These are phyloP conservation scores for Friedmanniomyces endolithicus DNA, from an alignment of 495 filamentous ascomycete species.

Conservation along the genomic window DNA sequence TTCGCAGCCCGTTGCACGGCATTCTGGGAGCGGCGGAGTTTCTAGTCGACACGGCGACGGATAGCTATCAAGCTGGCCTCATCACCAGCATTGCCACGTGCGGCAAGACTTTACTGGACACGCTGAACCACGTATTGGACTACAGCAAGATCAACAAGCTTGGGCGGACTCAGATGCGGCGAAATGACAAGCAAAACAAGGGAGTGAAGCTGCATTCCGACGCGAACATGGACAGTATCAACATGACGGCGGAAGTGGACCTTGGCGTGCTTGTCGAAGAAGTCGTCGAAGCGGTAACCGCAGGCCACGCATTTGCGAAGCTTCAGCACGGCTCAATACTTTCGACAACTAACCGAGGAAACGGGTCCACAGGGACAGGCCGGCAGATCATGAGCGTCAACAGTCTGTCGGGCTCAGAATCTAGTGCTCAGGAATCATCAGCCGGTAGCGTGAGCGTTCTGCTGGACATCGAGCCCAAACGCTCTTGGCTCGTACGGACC, in stretches of 20 bases:
- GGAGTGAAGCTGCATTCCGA: constrained; percentile 3
- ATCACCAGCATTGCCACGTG: constrained; percentile 22
- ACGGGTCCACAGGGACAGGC: neutral
- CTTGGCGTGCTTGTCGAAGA: constrained; percentile 22
- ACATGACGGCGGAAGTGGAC: constrained; percentile 19
- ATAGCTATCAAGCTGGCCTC: constrained; percentile 18
- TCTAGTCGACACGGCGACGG: constrained; percentile 19
- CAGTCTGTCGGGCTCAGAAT: constrained; percentile 1
- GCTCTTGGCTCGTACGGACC: constrained; percentile 3
- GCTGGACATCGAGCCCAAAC: constrained; percentile 2
- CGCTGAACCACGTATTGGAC: constrained; percentile 22
- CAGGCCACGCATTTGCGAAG: constrained; percentile 19
- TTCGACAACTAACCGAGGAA: constrained; percentile 6
- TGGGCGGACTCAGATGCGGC: constrained; percentile 9
- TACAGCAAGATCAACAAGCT: constrained; percentile 23
- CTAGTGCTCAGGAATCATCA: neutral
- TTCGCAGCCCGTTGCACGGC: constrained; percentile 20
- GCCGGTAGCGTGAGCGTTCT: constrained; percentile 9
- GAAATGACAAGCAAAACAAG: constrained; percentile 11
- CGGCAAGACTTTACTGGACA: constrained; percentile 25
- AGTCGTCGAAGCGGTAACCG: constrained; percentile 24
- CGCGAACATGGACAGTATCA: neutral
- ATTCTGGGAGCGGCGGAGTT: constrained; percentile 22
- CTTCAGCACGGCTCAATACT: constrained; percentile 18
- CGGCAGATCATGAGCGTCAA: neutral